Evolutionary conservation across 148 eudicot genomes (phyloP), one percentile per base, ranked within the genome.

Genomic region (Fallopia convolvulus): DNA sequence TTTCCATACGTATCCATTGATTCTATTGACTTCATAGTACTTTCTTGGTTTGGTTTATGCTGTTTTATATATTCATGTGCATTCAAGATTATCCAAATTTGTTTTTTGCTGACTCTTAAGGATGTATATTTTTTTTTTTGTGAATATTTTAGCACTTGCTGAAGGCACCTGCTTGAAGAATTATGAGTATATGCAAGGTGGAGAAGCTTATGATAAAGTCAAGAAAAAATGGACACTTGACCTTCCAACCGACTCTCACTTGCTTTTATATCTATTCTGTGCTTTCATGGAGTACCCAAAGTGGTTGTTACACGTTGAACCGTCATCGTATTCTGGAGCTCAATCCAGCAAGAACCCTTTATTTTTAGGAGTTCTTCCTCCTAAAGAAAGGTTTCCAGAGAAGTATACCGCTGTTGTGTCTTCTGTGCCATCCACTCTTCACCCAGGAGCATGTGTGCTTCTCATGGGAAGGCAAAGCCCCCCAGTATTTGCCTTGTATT

Each of bases 101-200:
- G 32, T 44, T 20, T 32, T 20, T 52, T 2, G 32, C 44, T 41
- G 66, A 72, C 41, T 41, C 30, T 8, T 65, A 23, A 13, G 72
- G 46, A 36, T 68, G 2, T 36, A 48, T 41, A 53, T 48, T 17
- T 56, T 49, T 60, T 47, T 56, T 58, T 76, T 8, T 76, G 44
- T 74, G 63, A 58, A 61, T 65, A 75, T 83, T 82, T 10, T 79
- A 94, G 99, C 87, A 77, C 86, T 94, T 77, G 93, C 99, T 60
- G 97, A 89, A 87, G 99, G 99, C 83, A 94, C 94, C 44, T 94
- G 99, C 83, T 77, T 92, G 82, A 94, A 84, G 87, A 94, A 94
- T 82, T 94, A 88, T 55, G 96, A 90, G 79, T 91, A 92, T 84
- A 80, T 84, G 74, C 85, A 86, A 68, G 88, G 78, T 50, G 91